phyloP scores from a whole-genome alignment of 2,329 filamentous ascomycete species.

The Trichoderma afroharzianum region DNA sequence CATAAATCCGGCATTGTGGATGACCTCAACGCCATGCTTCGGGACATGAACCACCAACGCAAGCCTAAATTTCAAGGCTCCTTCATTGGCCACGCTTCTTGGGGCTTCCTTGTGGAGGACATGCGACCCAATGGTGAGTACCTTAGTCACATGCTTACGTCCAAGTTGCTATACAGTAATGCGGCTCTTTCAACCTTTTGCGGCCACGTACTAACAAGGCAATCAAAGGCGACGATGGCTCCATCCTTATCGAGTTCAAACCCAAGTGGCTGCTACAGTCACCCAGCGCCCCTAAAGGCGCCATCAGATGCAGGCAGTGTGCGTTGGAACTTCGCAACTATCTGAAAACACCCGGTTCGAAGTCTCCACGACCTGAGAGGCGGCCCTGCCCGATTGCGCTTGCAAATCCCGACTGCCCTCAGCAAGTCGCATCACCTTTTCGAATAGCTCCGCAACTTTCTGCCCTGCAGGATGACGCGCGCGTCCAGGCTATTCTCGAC shows the following conservation, averaged over 20 bases:
- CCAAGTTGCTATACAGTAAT: not conserved
- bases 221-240: conserved; percentile 28
- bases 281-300: conserved; percentile 60
- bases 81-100: conserved; percentile 52
- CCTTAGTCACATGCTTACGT: not conserved
- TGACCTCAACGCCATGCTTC: conserved; percentile 52
- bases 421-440: conserved; percentile 42
- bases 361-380: conserved; percentile 34
- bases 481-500: conserved; percentile 25
- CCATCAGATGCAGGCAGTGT: conserved; percentile 71
- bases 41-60: conserved; percentile 43
- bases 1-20: conserved; percentile 36
- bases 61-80: conserved; percentile 46
- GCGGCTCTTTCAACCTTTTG: not conserved
- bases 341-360: conserved; percentile 30
- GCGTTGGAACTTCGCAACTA: conserved; percentile 47
- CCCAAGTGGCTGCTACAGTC: conserved; percentile 82
- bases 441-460: conserved; percentile 36
- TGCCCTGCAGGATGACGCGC: conserved; percentile 30
- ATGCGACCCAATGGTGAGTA: conserved; percentile 49
- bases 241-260: conserved; percentile 66
- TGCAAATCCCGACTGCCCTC: conserved; percentile 46
- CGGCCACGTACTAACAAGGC: conserved; percentile 9
- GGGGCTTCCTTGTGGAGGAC: conserved; percentile 69
- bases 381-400: conserved; percentile 65